A percentile compares a stretch with the other conserved stretches of the same genome.
Conservation (phyloP, 1,284 basidiomycete species). For the Cystobasidium sp. region DNA sequence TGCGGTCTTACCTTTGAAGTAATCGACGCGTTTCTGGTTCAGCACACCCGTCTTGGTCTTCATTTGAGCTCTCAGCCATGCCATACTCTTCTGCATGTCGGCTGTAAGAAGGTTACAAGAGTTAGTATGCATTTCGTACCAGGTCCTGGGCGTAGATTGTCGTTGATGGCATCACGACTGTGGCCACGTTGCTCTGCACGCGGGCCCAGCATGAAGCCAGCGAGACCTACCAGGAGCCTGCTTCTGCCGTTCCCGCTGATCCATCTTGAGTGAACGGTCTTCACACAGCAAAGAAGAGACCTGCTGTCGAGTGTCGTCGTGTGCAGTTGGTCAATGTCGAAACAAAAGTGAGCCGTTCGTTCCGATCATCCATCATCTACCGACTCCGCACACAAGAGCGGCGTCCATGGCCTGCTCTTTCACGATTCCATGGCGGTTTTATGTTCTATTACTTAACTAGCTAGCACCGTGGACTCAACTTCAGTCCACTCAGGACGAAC, state of each 20-base stretch:
- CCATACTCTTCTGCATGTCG: conserved; percentile 67
- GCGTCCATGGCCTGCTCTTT: background rate
- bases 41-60: conserved; percentile 87
- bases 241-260: conserved; percentile 33
- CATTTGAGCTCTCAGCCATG: conserved; percentile 84
- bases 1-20: conserved; percentile 83
- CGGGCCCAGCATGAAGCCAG: background rate
- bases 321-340: no score
- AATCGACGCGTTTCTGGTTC: conserved; percentile 93
- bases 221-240: conserved; percentile 24
- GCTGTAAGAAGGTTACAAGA: conserved; percentile 42
- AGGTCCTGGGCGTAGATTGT: no score
- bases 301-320: background rate
- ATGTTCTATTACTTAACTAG: no score
- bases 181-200: background rate
- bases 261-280: background rate
- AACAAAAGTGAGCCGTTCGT: no score
- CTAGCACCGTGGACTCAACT: no score
- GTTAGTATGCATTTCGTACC: background rate
- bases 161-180: no score
- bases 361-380: background rate
- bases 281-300: background rate
- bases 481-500: no score
- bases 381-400: background rate
- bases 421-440: no score